A percentile compares a stretch with the other conserved stretches of the same genome.
Conservation (phyloP, 257 asterid genomes). For the Coffea canephora region DNA sequence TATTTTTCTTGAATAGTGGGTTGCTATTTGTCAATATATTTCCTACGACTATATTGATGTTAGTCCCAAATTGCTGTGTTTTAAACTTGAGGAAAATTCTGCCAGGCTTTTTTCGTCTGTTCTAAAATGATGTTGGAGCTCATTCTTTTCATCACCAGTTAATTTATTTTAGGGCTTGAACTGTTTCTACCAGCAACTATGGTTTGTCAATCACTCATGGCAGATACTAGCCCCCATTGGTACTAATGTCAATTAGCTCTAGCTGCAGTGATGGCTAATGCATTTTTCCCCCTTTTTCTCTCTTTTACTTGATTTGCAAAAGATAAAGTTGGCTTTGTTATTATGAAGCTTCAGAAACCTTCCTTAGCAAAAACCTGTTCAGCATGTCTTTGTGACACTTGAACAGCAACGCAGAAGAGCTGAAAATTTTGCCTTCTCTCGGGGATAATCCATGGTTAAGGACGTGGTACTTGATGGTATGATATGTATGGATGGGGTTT, state of each 20-base stretch:
- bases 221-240: not conserved
- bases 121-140: not conserved
- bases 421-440: not conserved
- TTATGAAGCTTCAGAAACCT: not conserved
- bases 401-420: not conserved
- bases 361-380: not conserved
- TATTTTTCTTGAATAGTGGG: not conserved
- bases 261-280: not conserved
- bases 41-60: not conserved
- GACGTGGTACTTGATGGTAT: not conserved
- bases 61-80: not conserved
- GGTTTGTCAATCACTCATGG: not conserved
- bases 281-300: too few species aligned
- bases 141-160: not conserved
- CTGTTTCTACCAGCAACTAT: not conserved
- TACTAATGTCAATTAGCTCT: not conserved
- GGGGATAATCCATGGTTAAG: not conserved
- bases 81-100: not conserved
- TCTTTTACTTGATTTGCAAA: too few species aligned
- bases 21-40: conserved; percentile 5
- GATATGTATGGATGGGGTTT: not conserved
- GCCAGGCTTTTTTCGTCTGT: not conserved
- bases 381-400: not conserved
- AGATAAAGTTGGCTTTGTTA: too few species aligned
- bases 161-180: not conserved